Percentiles rank a stretch among this genome's conserved stretches.
Conservation (phyloP, 495 filamentous ascomycete species). For the Xylaria grammica region DNA sequence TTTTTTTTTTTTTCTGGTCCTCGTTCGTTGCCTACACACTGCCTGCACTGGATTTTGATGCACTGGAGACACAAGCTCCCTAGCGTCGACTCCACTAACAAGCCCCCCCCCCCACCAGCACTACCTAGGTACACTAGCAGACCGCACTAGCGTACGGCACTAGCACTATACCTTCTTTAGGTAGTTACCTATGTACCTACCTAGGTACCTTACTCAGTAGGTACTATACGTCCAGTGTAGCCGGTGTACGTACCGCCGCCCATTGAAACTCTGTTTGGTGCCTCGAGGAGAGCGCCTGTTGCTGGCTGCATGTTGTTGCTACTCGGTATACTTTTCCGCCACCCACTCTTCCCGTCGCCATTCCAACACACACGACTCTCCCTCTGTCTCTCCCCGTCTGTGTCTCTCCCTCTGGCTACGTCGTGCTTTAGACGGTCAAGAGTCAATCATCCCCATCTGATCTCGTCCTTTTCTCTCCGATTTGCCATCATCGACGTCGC, state of each 20-base stretch:
- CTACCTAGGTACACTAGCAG: too few species aligned
- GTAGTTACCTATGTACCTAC: too few species aligned
- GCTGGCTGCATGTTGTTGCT: slow-evolving; percentile 4
- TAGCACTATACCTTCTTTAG: too few species aligned
- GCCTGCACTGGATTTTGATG: slow-evolving; percentile 9
- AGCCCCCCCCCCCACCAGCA: background rate
- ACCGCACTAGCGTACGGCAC: too few species aligned
- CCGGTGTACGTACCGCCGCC: too few species aligned
- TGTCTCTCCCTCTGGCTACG: background rate
- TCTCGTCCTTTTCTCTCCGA: slow-evolving; percentile 24
- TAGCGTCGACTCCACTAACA: background rate
- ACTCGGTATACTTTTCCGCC: slow-evolving; percentile 4
- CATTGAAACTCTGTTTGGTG: too few species aligned
- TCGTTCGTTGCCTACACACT: slow-evolving; percentile 21
- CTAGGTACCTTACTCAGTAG: too few species aligned
- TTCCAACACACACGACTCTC: slow-evolving; percentile 8
- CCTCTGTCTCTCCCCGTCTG: background rate
- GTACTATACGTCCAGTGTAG: too few species aligned
- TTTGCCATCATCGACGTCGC: slow-evolving; percentile 32
- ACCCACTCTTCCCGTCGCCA: slow-evolving; percentile 18
- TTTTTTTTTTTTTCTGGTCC: slow-evolving; percentile 20
- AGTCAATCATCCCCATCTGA: slow-evolving; percentile 2
- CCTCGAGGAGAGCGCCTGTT: too few species aligned
- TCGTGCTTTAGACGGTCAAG: slow-evolving; percentile 5
- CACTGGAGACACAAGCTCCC: slow-evolving; percentile 28